Evolutionary conservation across 225 moss, liverwort and hornwort species (phyloP), one percentile per base, ranked within the genome.

Genomic region (Asterella californica): DNA sequence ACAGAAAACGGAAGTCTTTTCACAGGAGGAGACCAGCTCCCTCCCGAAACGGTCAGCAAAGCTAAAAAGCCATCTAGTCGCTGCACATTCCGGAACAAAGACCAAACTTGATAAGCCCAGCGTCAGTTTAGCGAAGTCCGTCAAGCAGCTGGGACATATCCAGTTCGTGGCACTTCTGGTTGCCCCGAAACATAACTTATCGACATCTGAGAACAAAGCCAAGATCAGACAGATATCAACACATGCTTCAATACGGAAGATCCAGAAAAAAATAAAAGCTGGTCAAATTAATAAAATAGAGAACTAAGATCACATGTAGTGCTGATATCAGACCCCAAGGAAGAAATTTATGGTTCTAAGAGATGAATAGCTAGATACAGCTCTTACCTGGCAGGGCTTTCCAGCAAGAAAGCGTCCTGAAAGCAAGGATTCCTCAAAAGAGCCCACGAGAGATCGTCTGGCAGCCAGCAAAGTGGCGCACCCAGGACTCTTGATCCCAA

Each of bases 391-490:
- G 65, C 91, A 91, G 65, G 90, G 86, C 84, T 92, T 92, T 68
- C 93, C 97, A 75, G 97, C 84, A 83, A 93, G 83, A 76, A 94
- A 94, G 66, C 94, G 93, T 81, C 97, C 97, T 62, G 97, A 94
- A n/a, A 99, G 90, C 79, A 99, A 88, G 53, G 94, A 99, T 81
- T 99, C 97, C 79, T 99, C 97, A 29, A 99, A 99, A n/a, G 97
- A 99, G 62, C 97, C 97, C 50, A 99, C 94, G 81, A 99, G 86
- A 18, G 97, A 99, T 33, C 97, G 89, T 84, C 97, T 86, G 60
- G 78, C 88, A 25, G 91, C 87, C 46, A 81, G 88, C 76, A 90
- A 86, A 72, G 89, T 52, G 64, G 91, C 86, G 30, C 88, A 89
- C 48, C 89, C 90, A 27, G 91, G 82, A 75, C 89, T 89, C 83